Base-by-base conservation (phyloP, 768 basidiomycete species). In the Amanita molliuscula region DNA sequence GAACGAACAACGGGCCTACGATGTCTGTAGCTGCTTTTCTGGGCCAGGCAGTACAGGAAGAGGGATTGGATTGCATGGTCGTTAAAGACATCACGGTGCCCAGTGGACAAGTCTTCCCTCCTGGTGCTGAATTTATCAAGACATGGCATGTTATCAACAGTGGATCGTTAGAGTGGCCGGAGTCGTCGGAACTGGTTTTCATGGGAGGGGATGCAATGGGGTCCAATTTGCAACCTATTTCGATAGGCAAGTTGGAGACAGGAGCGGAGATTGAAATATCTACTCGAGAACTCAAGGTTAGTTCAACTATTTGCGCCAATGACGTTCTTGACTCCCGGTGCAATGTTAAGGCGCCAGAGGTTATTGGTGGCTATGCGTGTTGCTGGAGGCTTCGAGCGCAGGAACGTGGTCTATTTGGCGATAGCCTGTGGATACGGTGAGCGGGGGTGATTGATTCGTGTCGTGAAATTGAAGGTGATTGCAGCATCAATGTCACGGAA, bases 91-190 rank as follows among this genome's bases (percentile, higher is more conserved):
- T 81, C 35, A 89, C 85, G 29, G 81, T 88, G 44, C 69, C 76
- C 3, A 82, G 85, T 56, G 88, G 88, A 0, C 85, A 88, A 56
- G 64, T 71, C 20, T 84, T 91, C 60, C 86, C 87, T 26, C 81
- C 87, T 6, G 89, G 89, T 29, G 87, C 86, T 0, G 86, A 87
- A 61, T 93, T 92, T 58, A 76, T 89, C 49, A 92, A 91, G 65
- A 79, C 79, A 18, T 93, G 89, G 89, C 70, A 73, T 50, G 74
- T 91, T 70, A 54, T 71, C 26, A 93, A 93, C 57, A 75, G 75
- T 55, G 82, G 88, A 13, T 59, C 56, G 11, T 48, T 62, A 4
- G 72, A 79, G 16, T 92, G 88, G 88, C 85, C 85, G 0, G 71
- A 75, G 23, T 65, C 67, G 10, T 88, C 88, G 0, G 73, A 80